These are phyloP conservation scores for Xylogone sp. DNA, from an alignment of 2,329 filamentous ascomycete genomes.

Conservation along the genomic window DNA sequence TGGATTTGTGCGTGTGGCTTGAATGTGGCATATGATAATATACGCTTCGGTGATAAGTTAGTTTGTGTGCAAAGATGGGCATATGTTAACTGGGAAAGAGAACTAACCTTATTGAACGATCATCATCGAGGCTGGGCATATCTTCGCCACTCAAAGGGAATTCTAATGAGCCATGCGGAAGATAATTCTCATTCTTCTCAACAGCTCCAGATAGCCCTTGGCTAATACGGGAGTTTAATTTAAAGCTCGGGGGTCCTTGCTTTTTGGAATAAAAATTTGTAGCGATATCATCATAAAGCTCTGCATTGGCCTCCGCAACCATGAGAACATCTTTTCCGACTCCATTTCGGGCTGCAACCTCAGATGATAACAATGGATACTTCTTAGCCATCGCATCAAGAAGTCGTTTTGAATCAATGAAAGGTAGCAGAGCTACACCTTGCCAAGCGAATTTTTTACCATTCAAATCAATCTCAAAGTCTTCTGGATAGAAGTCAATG, in stretches of 20 bases:
- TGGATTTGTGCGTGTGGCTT: conserved; percentile 79
- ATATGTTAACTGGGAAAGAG: conserved; percentile 2
- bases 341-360: conserved; percentile 75
- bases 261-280: conserved; percentile 91
- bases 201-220: conserved; percentile 77
- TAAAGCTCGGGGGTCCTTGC: conserved; percentile 61
- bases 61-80: conserved; percentile 4
- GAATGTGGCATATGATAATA: conserved; percentile 78
- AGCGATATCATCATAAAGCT: conserved; percentile 79
- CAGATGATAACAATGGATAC: conserved; percentile 73
- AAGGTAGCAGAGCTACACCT: conserved; percentile 87
- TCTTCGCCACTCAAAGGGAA: conserved; percentile 71
- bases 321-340: conserved; percentile 78
- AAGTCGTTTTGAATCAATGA: conserved; percentile 89
- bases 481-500: conserved; percentile 94
- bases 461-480: conserved; percentile 90
- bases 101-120: conserved; percentile 78
- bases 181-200: conserved; percentile 76
- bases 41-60: conserved; percentile 53
- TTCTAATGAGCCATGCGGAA: conserved; percentile 76
- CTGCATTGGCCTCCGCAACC: conserved; percentile 75
- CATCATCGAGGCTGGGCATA: conserved; percentile 76
- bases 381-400: conserved; percentile 77
- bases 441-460: conserved; percentile 99
- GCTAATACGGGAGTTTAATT: conserved; percentile 70